Evolutionary conservation across 371 early-diverging fungal species (phyloP).

Genomic region (Amoeboaphelidium occidentale): DNA sequence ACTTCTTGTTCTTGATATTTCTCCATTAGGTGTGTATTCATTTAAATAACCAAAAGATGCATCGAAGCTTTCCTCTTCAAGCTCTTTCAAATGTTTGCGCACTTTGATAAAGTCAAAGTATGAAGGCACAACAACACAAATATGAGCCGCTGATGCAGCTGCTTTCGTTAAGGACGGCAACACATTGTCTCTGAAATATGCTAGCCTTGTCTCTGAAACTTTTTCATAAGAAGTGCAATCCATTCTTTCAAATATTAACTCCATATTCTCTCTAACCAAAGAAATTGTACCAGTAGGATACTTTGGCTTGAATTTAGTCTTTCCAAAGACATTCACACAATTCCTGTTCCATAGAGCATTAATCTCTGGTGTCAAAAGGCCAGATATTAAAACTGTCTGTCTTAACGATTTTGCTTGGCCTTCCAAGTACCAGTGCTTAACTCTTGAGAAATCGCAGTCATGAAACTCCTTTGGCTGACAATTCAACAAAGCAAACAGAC

Average conservation of each 20-base stretch:
- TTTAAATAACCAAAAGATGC: not conserved
- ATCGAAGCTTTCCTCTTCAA: constrained; percentile 8
- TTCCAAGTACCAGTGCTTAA: constrained; percentile 63
- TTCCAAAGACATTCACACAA: constrained; percentile 47
- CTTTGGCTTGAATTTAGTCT: constrained; percentile 13
- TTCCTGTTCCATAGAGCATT: constrained; percentile 49
- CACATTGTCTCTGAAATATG: not conserved
- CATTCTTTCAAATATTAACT: too few species aligned
- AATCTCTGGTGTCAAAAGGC: constrained; percentile 62
- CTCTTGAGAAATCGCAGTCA: constrained; percentile 80
- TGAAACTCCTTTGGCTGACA: constrained; percentile 57
- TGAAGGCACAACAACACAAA: constrained; percentile 69
- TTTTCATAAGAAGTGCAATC: too few species aligned
- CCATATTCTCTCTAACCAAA: too few species aligned
- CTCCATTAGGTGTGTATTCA: constrained; percentile 27
- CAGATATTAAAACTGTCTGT: constrained; percentile 57
- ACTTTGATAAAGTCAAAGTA: constrained; percentile 89
- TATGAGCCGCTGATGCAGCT: too few species aligned
- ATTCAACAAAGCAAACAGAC: constrained; percentile 57
- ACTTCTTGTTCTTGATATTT: constrained; percentile 46
- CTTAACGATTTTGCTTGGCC: constrained; percentile 53
- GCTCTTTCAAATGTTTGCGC: constrained; percentile 56
- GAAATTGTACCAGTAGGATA: too few species aligned
- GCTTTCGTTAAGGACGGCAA: too few species aligned
- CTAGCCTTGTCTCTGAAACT: not conserved